Conservation (phyloP, 306 rosid species). For the Quercus berberidifolia region DNA sequence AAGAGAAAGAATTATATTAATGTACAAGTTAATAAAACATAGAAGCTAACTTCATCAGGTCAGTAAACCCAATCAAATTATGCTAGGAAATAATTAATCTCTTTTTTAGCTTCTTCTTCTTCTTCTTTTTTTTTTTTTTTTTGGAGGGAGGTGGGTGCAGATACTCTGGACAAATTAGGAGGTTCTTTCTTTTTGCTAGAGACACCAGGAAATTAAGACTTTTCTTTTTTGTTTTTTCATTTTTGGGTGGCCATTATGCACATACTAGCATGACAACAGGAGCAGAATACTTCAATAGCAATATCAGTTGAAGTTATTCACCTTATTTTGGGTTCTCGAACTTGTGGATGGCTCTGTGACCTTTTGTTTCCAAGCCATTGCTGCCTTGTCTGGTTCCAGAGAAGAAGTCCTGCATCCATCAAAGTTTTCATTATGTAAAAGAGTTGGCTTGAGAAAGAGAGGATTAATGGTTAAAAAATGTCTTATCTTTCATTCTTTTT, state of each 20-base stretch:
- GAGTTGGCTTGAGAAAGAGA: not conserved
- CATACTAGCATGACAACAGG: not conserved
- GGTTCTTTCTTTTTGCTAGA: too few relatives aligned
- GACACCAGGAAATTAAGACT: too few relatives aligned
- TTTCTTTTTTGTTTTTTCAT: too few relatives aligned
- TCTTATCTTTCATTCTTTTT: not conserved
- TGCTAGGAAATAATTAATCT: too few relatives aligned
- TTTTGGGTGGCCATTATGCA: too few relatives aligned
- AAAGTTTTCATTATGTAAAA: not conserved
- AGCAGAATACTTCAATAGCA: not conserved
- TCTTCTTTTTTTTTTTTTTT: too few relatives aligned
- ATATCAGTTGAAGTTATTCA: constrained; percentile 18
- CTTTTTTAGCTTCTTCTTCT: too few relatives aligned
- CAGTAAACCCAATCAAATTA: too few relatives aligned
- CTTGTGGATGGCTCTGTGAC: constrained; percentile 27
- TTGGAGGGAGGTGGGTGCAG: not conserved
- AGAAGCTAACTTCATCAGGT: not conserved
- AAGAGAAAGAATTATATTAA: not conserved
- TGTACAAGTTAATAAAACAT: not conserved
- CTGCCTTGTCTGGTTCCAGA: constrained; percentile 74
- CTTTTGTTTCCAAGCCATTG: constrained; percentile 66
- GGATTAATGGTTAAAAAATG: not conserved
- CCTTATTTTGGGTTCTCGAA: constrained; percentile 67
- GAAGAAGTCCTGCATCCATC: constrained; percentile 63
- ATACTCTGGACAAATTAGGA: too few relatives aligned